phyloP scores from a whole-genome alignment of 495 filamentous ascomycete genomes.

The Chaetomium fimeti region DNA sequence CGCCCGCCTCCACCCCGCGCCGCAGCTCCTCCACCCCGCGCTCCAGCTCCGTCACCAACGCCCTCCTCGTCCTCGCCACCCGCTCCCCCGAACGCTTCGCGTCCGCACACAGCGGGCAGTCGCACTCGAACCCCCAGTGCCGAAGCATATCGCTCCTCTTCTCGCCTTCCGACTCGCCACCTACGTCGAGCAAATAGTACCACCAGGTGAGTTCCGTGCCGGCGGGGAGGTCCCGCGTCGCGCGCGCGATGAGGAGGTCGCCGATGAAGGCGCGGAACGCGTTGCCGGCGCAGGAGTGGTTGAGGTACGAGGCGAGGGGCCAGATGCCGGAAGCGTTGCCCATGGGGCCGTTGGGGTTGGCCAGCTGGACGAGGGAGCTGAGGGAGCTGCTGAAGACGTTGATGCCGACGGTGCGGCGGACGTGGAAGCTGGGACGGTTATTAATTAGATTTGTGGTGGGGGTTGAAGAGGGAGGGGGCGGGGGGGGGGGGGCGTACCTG shows the following conservation, averaged over 20 bases:
- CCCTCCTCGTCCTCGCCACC: neutral
- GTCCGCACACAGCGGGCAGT: conserved; percentile 2
- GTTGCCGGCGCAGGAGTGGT: conserved; percentile 56
- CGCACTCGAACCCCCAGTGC: conserved; percentile 45
- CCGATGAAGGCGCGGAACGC: conserved; percentile 53
- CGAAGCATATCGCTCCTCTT: conserved; percentile 24
- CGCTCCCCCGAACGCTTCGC: neutral
- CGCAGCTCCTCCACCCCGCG: neutral
- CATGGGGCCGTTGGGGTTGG: conserved; percentile 26
- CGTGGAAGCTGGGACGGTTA: conserved; percentile 34
- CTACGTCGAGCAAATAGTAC: conserved; percentile 25
- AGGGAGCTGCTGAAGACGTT: conserved; percentile 46
- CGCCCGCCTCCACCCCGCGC: neutral
- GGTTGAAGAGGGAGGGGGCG: neutral
- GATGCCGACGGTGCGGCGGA: conserved; percentile 40
- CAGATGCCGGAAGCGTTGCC: neutral
- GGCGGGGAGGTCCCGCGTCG: conserved; percentile 49
- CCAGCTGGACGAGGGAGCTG: neutral
- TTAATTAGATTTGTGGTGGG: neutral
- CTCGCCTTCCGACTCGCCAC: conserved; percentile 10
- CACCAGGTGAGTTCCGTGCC: conserved; percentile 16
- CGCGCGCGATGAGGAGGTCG: conserved; percentile 60
- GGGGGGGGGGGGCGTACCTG: conserved; percentile 22
- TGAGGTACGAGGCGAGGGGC: conserved; percentile 51
- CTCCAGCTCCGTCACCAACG: neutral